A percentile compares a stretch with the other conserved stretches of the same genome.
phyloP scores from a whole-genome alignment of 371 early-diverging fungal species.

The Nematocida parisii region DNA sequence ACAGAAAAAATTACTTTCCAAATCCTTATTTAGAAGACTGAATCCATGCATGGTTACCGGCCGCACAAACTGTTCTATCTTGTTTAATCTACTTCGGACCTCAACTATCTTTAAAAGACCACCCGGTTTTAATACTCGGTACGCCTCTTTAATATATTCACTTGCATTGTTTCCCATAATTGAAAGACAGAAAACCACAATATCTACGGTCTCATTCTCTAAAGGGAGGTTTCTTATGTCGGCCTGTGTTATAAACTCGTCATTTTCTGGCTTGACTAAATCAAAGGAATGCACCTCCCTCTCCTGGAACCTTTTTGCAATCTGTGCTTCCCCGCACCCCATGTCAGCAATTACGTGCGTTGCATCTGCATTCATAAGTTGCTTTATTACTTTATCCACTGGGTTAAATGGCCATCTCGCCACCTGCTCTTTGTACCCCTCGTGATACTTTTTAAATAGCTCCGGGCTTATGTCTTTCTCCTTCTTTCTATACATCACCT shows the following conservation, averaged over 20 bases:
- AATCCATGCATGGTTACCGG: constrained; percentile 65
- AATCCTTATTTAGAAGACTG: constrained; percentile 57
- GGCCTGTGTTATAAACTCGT: constrained; percentile 76
- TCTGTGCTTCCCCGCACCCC: constrained; percentile 92
- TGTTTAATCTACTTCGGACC: constrained; percentile 65
- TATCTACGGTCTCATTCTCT: constrained; percentile 75
- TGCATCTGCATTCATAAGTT: constrained; percentile 69
- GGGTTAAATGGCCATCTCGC: constrained; percentile 92
- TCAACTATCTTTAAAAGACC: constrained; percentile 70
- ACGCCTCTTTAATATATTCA: constrained; percentile 82
- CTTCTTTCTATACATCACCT: constrained; percentile 67
- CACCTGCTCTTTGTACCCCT: constrained; percentile 86
- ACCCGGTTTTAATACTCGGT: constrained; percentile 78
- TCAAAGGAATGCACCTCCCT: constrained; percentile 81
- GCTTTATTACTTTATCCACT: constrained; percentile 77
- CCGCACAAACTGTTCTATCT: constrained; percentile 57
- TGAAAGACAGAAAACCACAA: constrained; percentile 84
- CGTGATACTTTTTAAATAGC: constrained; percentile 76
- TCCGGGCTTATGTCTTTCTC: constrained; percentile 58
- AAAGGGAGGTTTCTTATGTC: constrained; percentile 82
- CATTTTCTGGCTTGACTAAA: constrained; percentile 77
- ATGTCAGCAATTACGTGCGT: constrained; percentile 77
- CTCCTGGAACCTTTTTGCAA: constrained; percentile 73
- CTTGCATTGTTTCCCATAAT: constrained; percentile 92
- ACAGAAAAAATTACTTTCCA: constrained; percentile 66